Evolutionary conservation across 345 rosid species (phyloP).

Genomic region (Aquilaria sinensis): DNA sequence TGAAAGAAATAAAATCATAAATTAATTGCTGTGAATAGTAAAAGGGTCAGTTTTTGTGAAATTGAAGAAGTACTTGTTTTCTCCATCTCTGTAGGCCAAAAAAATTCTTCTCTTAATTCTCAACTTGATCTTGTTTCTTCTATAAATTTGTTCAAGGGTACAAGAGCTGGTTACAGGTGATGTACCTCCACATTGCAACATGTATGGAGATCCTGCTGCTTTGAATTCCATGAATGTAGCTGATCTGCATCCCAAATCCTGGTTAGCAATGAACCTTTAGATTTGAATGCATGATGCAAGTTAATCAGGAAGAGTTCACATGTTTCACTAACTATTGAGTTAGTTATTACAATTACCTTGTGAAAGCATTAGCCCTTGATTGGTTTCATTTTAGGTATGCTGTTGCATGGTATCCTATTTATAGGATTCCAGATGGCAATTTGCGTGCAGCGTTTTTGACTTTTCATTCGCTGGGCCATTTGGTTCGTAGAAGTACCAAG

Average conservation of each 20-base stretch:
- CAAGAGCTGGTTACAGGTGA: slow-evolving; percentile 34
- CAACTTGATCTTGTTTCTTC: slow-evolving; percentile 3
- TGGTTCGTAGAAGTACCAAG: slow-evolving; percentile 22
- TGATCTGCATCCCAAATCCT: slow-evolving; percentile 51
- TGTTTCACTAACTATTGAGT: too few species aligned
- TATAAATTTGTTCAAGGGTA: slow-evolving; percentile 25
- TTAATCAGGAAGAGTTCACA: neutral
- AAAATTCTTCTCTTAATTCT: too few species aligned
- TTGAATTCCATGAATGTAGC: slow-evolving; percentile 27
- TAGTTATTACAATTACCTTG: neutral
- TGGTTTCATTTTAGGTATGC: slow-evolving; percentile 42
- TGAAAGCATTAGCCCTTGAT: neutral
- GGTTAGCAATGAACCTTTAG: slow-evolving; percentile 27
- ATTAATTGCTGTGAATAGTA: too few species aligned
- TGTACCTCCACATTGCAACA: slow-evolving; percentile 21
- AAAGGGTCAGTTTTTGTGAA: neutral
- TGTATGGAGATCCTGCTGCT: slow-evolving; percentile 37
- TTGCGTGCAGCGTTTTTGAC: slow-evolving; percentile 58
- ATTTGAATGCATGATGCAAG: neutral
- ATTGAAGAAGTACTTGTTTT: neutral
- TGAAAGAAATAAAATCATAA: too few species aligned
- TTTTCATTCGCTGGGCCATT: slow-evolving; percentile 50
- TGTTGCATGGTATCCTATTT: slow-evolving; percentile 66
- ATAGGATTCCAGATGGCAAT: slow-evolving; percentile 56
- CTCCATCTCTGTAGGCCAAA: too few species aligned